Conservation (phyloP, 2,329 filamentous ascomycete genomes). For the Zymoseptoria brevis region DNA sequence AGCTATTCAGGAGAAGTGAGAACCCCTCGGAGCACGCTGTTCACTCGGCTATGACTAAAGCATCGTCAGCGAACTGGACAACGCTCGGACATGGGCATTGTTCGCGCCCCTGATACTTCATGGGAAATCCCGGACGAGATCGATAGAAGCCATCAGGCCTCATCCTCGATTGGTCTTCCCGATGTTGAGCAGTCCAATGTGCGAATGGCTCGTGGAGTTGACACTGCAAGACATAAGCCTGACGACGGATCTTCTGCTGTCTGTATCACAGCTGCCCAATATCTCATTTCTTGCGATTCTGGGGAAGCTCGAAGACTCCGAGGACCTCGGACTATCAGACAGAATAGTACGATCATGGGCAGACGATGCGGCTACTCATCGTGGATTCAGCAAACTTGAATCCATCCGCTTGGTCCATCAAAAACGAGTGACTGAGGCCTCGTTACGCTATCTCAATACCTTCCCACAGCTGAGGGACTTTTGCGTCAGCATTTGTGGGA, state of each 20-base stretch:
- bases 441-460: slow-evolving; percentile 11
- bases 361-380: slow-evolving; percentile 7
- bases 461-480: slow-evolving; percentile 16
- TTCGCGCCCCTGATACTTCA: slow-evolving; percentile 6
- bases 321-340: slow-evolving; percentile 9
- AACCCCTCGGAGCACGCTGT: background rate
- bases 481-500: slow-evolving; percentile 1
- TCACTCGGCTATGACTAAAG: background rate
- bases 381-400: slow-evolving; percentile 13
- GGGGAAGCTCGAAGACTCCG: background rate
- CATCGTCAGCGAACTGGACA: slow-evolving; percentile 1
- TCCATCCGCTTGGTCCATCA: slow-evolving; percentile 12
- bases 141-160: background rate
- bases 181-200: background rate
- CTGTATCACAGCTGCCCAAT: slow-evolving; percentile 9
- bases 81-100: slow-evolving; percentile 3
- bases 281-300: slow-evolving; percentile 7
- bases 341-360: slow-evolving; percentile 18
- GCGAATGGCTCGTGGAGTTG: slow-evolving; percentile 17
- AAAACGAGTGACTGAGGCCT: slow-evolving; percentile 4
- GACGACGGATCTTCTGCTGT: slow-evolving; percentile 4
- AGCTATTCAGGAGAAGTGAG: slow-evolving; percentile 6
- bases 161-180: background rate
- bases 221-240: slow-evolving; percentile 5
- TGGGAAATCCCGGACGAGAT: background rate